These are phyloP conservation scores for Nephelium lappaceum DNA, from an alignment of 345 rosid genomes.

Conservation along the genomic window DNA sequence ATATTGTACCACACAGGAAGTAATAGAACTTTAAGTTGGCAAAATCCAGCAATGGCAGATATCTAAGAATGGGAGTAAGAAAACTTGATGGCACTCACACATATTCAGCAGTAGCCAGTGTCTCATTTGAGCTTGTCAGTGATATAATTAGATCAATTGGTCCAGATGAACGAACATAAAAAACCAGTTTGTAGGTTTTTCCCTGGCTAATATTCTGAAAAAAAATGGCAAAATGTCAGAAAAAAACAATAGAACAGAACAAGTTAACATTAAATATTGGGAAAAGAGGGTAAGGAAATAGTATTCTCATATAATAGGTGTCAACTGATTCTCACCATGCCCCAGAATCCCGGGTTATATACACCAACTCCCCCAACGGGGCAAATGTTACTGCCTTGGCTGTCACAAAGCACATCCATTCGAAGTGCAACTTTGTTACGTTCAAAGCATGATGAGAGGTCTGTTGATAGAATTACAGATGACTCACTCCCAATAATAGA, in stretches of 20 bases:
- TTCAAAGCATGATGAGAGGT: slow-evolving; percentile 86
- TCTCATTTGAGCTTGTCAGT: slow-evolving; percentile 63
- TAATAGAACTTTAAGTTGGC: not conserved
- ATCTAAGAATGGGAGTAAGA: slow-evolving; percentile 11
- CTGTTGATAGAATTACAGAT: slow-evolving; percentile 70
- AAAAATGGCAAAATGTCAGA: not conserved
- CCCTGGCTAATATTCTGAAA: slow-evolving; percentile 76
- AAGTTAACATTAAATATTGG: not conserved
- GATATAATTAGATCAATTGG: slow-evolving; percentile 66
- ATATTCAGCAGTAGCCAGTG: slow-evolving; percentile 67
- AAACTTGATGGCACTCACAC: slow-evolving; percentile 40
- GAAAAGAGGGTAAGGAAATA: not conserved
- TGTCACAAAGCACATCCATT: slow-evolving; percentile 89
- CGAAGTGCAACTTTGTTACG: slow-evolving; percentile 81
- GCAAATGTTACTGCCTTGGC: slow-evolving; percentile 48
- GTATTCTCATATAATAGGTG: not conserved
- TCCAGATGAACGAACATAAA: slow-evolving; percentile 70
- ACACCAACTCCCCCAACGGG: slow-evolving; percentile 90
- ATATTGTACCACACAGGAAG: slow-evolving; percentile 16
- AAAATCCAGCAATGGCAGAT: not conserved
- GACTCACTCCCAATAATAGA: slow-evolving; percentile 70
- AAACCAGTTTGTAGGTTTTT: slow-evolving; percentile 69
- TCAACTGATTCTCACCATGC: slow-evolving; percentile 69
- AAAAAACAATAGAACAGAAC: slow-evolving; percentile 1
- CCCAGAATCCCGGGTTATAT: slow-evolving; percentile 97